Evolutionary conservation across 1,284 basidiomycete species (phyloP).

Genomic region (Ceratobasidium sp.): DNA sequence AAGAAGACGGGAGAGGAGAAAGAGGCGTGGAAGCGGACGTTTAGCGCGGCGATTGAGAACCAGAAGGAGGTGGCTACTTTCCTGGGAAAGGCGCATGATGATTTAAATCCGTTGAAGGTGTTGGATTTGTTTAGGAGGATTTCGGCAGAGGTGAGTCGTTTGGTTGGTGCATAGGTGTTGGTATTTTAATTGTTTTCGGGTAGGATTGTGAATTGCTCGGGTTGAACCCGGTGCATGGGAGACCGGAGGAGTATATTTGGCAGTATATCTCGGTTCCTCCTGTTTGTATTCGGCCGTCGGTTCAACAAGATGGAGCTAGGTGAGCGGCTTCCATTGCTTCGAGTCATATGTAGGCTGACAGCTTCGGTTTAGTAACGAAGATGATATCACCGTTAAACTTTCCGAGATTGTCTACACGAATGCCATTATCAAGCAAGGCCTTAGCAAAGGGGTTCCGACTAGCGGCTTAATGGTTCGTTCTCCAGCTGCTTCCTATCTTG

Average conservation of each 20-base stretch:
- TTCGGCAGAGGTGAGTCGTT: slow-evolving; percentile 79
- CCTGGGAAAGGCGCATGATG: slow-evolving; percentile 91
- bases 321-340: slow-evolving; percentile 49
- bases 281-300: slow-evolving; percentile 96
- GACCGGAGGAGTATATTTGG: slow-evolving; percentile 99
- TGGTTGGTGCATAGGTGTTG: slow-evolving; percentile 34
- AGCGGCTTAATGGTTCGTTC: slow-evolving; percentile 84
- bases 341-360: background rate
- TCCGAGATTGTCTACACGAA: slow-evolving; percentile 98
- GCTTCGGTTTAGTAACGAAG: slow-evolving; percentile 80
- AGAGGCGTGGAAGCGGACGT: slow-evolving; percentile 88
- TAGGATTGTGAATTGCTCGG: slow-evolving; percentile 96
- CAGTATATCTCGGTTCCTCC: slow-evolving; percentile 99
- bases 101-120: slow-evolving; percentile 94
- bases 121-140: slow-evolving; percentile 94
- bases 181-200: background rate
- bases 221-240: slow-evolving; percentile 85
- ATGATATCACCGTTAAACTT: slow-evolving; percentile 97
- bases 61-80: slow-evolving; percentile 89
- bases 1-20: slow-evolving; percentile 93
- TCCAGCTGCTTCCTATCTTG: slow-evolving; percentile 23
- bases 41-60: slow-evolving; percentile 83
- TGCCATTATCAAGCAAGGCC: slow-evolving; percentile 89
- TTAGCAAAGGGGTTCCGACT: slow-evolving; percentile 88
- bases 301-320: slow-evolving; percentile 92